Evolutionary conservation across 1,284 basidiomycete species (phyloP), one percentile per base, ranked within the genome.

Genomic region (Sanghuangporus sanghuang): DNA sequence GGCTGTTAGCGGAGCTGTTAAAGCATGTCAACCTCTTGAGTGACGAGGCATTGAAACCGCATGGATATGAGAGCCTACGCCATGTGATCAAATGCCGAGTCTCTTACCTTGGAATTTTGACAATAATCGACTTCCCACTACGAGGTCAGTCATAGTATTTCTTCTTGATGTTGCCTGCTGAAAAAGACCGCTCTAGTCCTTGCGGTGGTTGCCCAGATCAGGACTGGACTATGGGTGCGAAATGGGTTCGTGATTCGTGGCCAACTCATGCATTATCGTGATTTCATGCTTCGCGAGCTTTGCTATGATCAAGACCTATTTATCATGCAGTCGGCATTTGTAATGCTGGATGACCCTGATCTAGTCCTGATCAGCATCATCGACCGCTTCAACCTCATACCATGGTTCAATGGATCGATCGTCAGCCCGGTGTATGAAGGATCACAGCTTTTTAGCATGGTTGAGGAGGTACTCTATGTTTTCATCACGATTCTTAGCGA

Each of bases 291-390:
- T 61, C 89, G 96, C 35, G 97, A 98, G 74, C 84, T 95, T 9
- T 98, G 96, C 72, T 96, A 96, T 73, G 96, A 99, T 74, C 95
- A 98, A 73, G 96, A 99, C 69, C 80, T 99, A 35, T 97, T 90
- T 80, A 85, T 98, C 64, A 80, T 99, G 4, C 96, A 98, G 76
- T 85, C 89, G 0, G 89, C 89, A 0, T 83, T 98, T 54, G 82
- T 92, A 69, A 79, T 92, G 48, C 79, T 95, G 61, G 62, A 63
- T 53, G 89, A 95, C 64, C 92, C 93, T 1, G 85, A 91, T 68
- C 82, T 86, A 35, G 86, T 97, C 68, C 79, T 98, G 64, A 86
- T 93, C 67, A 88, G 89, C 66, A 85, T 98, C 70, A 85, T 98
- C 56, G 94, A 98, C 71, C 90, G 96, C 8, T 99, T 96, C 75